These are phyloP conservation scores for Calonectria pseudoturangicola DNA, from an alignment of 2,329 filamentous ascomycete genomes.

Conservation along the genomic window DNA sequence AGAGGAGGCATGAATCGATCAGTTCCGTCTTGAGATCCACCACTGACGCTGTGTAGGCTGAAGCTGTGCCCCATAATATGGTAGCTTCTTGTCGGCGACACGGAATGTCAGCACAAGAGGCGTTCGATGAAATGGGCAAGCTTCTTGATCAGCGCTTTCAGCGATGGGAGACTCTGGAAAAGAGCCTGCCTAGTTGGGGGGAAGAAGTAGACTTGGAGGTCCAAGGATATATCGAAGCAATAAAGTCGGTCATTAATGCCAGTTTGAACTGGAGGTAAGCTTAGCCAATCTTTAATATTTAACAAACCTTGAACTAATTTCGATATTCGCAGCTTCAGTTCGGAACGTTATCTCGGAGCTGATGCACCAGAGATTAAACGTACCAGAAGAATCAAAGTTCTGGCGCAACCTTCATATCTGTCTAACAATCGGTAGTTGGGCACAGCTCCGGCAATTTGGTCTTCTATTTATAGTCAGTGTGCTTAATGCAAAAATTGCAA, in stretches of 20 bases:
- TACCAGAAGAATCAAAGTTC: background rate
- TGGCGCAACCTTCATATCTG: background rate
- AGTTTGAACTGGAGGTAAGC: slow-evolving; percentile 22
- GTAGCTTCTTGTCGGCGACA: slow-evolving; percentile 1
- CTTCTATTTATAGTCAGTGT: background rate
- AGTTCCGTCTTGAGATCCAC: too few species aligned
- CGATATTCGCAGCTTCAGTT: background rate
- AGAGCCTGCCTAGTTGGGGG: background rate
- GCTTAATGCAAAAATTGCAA: background rate
- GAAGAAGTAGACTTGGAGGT: slow-evolving; percentile 13
- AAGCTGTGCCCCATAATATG: slow-evolving; percentile 14
- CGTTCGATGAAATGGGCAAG: background rate
- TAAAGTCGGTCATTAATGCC: background rate
- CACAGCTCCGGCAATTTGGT: too few species aligned
- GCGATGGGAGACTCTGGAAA: background rate
- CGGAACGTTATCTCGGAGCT: background rate
- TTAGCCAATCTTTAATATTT: too few species aligned
- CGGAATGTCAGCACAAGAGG: slow-evolving; percentile 10
- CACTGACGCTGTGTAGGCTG: background rate
- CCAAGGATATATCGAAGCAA: slow-evolving; percentile 3
- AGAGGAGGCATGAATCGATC: background rate
- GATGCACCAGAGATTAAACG: background rate
- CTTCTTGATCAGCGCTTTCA: slow-evolving; percentile 1
- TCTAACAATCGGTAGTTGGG: background rate
- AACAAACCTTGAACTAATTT: too few species aligned